Evolutionary conservation across 441 rosid species (phyloP).

Genomic region (Mallotus japonicus): DNA sequence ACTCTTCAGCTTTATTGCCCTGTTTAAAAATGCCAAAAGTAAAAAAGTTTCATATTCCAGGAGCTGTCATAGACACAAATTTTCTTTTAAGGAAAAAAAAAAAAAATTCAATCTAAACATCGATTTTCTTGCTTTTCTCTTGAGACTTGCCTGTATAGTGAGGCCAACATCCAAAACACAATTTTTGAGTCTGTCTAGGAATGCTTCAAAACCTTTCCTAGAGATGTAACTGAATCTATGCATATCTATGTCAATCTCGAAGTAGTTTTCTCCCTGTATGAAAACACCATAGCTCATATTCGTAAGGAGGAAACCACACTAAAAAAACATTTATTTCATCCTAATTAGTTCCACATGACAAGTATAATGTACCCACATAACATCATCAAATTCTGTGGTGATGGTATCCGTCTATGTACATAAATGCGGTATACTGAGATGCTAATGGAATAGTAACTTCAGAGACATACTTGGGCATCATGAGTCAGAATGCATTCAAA

Average conservation of each 20-base stretch:
- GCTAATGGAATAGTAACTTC: no score
- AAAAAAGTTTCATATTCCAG: background rate
- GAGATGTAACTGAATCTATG: constrained; percentile 87
- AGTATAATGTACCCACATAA: no score
- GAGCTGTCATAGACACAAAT: background rate
- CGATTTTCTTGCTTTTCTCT: background rate
- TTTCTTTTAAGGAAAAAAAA: no score
- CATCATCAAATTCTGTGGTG: no score
- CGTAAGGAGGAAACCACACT: no score
- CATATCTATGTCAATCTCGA: constrained; percentile 89
- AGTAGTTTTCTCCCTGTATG: constrained; percentile 71
- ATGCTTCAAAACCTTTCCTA: constrained; percentile 84
- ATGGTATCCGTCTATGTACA: no score
- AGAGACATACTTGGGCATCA: no score
- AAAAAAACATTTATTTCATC: no score
- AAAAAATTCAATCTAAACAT: background rate
- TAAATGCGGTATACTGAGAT: no score
- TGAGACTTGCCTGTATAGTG: constrained; percentile 68
- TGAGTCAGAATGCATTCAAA: no score
- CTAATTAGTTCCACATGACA: no score
- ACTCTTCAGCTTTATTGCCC: constrained; percentile 80
- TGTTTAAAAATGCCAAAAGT: constrained; percentile 35
- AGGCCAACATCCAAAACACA: constrained; percentile 79
- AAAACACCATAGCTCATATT: background rate
- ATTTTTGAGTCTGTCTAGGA: constrained; percentile 69